Conservation (phyloP, 805 yeast genomes). For the Hanseniaspora jakobsenii region DNA sequence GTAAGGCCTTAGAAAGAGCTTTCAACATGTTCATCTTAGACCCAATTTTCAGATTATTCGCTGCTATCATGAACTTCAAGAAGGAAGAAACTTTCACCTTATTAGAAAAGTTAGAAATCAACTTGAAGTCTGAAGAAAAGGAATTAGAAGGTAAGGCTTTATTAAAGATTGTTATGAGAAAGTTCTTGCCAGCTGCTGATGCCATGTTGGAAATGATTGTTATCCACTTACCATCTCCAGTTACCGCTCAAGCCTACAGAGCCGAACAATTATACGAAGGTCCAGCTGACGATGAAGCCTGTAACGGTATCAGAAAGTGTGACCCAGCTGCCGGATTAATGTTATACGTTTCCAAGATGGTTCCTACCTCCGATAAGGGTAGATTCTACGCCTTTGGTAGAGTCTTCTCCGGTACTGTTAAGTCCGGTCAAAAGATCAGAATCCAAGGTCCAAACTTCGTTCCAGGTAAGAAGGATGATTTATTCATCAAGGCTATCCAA, state of each 20-base stretch:
- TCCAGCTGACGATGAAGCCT: slow-evolving; percentile 85
- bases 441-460: slow-evolving; percentile 99
- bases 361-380: slow-evolving; percentile 99
- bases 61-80: slow-evolving; percentile 98
- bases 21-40: slow-evolving; percentile 98
- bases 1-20: slow-evolving; percentile 94
- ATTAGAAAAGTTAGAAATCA: slow-evolving; percentile 85
- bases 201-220: slow-evolving; percentile 98
- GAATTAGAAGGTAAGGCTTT: slow-evolving; percentile 98
- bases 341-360: slow-evolving; percentile 99
- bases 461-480: slow-evolving; percentile 96
- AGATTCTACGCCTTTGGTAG: slow-evolving; percentile 99
- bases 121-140: slow-evolving; percentile 91
- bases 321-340: slow-evolving; percentile 96
- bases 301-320: slow-evolving; percentile 92
- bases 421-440: slow-evolving; percentile 97
- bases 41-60: slow-evolving; percentile 95
- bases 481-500: slow-evolving; percentile 93
- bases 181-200: slow-evolving; percentile 99
- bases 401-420: slow-evolving; percentile 99
- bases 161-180: slow-evolving; percentile 96
- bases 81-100: slow-evolving; percentile 89
- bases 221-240: slow-evolving; percentile 97
- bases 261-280: slow-evolving; percentile 99
- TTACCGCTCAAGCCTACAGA: slow-evolving; percentile 98